These are phyloP conservation scores for Eutrema heterophyllum DNA, from an alignment of 345 rosid genomes.

Conservation along the genomic window DNA sequence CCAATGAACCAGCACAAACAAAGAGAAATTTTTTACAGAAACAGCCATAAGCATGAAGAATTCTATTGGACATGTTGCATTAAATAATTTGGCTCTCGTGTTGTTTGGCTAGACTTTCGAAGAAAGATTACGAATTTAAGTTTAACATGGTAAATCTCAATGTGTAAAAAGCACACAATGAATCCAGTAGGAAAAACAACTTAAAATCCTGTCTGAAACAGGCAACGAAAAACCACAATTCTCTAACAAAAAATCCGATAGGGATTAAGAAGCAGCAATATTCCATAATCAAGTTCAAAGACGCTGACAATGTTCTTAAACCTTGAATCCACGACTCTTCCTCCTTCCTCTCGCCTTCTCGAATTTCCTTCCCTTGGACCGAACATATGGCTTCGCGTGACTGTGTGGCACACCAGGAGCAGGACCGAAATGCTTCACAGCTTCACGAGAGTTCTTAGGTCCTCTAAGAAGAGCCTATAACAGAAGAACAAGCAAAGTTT, in stretches of 20 bases:
- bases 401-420: constrained; percentile 99
- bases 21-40: too few relatives aligned
- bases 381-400: constrained; percentile 81
- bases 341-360: constrained; percentile 90
- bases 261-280: constrained; percentile 19
- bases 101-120: background rate
- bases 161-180: background rate
- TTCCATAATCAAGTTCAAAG: constrained; percentile 20
- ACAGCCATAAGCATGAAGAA: too few relatives aligned
- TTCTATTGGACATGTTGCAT: background rate
- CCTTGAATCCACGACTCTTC: constrained; percentile 76
- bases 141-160: background rate
- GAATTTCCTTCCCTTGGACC: constrained; percentile 85
- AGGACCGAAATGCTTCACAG: constrained; percentile 94
- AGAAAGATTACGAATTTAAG: background rate
- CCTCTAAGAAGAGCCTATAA: constrained; percentile 84
- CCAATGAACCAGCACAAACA: background rate
- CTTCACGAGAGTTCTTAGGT: constrained; percentile 93
- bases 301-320: constrained; percentile 31
- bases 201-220: constrained; percentile 16
- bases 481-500: background rate
- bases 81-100: background rate
- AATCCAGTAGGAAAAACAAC: constrained; percentile 7
- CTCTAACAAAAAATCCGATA: constrained; percentile 35
- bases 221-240: constrained; percentile 12